Conservation (phyloP, 345 rosid genomes). For the Turnera subulata region DNA sequence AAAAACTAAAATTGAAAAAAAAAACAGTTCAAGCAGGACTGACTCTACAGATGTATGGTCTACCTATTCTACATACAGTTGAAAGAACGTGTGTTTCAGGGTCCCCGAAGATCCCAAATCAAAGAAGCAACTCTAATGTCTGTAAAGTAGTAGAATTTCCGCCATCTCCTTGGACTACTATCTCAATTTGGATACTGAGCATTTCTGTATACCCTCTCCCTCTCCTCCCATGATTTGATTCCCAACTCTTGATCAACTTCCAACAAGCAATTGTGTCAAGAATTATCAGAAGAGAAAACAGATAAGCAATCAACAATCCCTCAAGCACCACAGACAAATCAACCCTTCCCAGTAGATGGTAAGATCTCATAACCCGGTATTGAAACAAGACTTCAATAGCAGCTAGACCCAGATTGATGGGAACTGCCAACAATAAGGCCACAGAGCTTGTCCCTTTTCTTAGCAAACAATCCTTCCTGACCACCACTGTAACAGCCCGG, state of each 20-base stretch:
- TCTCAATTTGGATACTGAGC: no score
- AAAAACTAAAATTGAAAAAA: no score
- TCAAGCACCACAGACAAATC: conserved; percentile 21
- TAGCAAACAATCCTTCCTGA: conserved; percentile 19
- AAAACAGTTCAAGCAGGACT: no score
- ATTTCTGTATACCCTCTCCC: no score
- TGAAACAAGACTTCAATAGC: conserved; percentile 32
- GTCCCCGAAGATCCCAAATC: no score
- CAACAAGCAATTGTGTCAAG: conserved; percentile 37
- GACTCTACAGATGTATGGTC: no score
- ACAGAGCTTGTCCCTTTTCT: conserved; percentile 18
- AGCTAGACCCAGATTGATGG: conserved; percentile 27
- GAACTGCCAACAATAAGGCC: conserved; percentile 25
- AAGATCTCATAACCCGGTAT: conserved; percentile 20
- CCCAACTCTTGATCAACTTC: conserved; percentile 24
- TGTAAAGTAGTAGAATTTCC: no score
- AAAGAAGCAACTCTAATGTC: no score
- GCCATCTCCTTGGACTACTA: no score
- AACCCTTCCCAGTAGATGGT: conserved; percentile 3
- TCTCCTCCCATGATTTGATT: not conserved
- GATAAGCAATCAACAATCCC: conserved; percentile 26
- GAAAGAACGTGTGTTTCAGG: no score
- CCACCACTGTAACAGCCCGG: no score
- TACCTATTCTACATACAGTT: no score
- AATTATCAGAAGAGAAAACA: conserved; percentile 32